A percentile compares a stretch with the other conserved stretches of the same genome.
Conservation (phyloP, 2,329 filamentous ascomycete genomes). For the Herpotrichia juniperi region DNA sequence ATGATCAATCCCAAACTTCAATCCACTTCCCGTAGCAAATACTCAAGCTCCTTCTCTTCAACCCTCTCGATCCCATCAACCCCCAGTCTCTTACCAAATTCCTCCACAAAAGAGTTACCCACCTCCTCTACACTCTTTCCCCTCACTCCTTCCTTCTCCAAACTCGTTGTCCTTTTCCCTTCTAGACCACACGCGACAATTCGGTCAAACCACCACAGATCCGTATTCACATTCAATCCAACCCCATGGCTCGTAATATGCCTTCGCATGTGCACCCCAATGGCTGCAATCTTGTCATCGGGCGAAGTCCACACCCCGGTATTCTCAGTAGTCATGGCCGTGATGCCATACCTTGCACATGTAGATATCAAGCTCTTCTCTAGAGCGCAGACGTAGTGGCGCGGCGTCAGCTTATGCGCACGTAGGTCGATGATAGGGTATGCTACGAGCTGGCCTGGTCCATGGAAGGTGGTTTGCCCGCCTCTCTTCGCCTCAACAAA, state of each 20-base stretch:
- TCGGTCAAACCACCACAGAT: slow-evolving; percentile 68
- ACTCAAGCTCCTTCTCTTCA: not conserved
- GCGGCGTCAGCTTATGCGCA: slow-evolving; percentile 69
- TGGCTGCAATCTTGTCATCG: slow-evolving; percentile 77
- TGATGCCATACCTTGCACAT: slow-evolving; percentile 65
- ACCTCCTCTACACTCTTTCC: slow-evolving; percentile 46
- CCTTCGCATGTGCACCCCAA: slow-evolving; percentile 88
- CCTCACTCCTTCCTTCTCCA: slow-evolving; percentile 61
- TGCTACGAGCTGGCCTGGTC: slow-evolving; percentile 89
- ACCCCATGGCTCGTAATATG: slow-evolving; percentile 86
- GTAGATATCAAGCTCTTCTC: slow-evolving; percentile 76
- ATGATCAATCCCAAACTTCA: not conserved
- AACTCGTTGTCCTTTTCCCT: slow-evolving; percentile 78
- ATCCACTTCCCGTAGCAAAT: not conserved
- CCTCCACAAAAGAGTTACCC: slow-evolving; percentile 48
- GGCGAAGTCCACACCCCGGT: slow-evolving; percentile 77
- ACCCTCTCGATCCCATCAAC: slow-evolving; percentile 8
- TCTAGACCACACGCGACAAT: slow-evolving; percentile 91
- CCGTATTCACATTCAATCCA: slow-evolving; percentile 76
- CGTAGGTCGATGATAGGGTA: slow-evolving; percentile 89
- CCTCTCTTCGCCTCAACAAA: slow-evolving; percentile 78
- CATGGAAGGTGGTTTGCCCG: slow-evolving; percentile 93
- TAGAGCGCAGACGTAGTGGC: slow-evolving; percentile 78
- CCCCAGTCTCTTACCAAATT: slow-evolving; percentile 39
- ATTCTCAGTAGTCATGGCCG: slow-evolving; percentile 70